Evolutionary conservation across 768 basidiomycete genomes (phyloP).

Genomic region (Tricholoma terreum): DNA sequence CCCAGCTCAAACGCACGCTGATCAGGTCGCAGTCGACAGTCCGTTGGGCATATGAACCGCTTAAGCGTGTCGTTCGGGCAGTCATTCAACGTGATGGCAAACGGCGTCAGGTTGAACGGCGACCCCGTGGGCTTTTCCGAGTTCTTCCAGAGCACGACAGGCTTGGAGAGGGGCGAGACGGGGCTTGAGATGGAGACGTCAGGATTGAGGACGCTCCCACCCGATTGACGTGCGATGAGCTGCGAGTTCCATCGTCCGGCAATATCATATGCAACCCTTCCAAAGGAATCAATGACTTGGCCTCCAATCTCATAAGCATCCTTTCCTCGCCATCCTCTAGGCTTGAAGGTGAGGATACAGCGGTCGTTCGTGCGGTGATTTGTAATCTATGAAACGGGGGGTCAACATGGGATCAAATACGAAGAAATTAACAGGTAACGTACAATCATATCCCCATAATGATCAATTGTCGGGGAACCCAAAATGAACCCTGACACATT

Average conservation of each 20-base stretch:
- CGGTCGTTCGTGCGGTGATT: conserved; percentile 90
- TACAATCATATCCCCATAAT: conserved; percentile 93
- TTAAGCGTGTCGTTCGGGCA: conserved; percentile 68
- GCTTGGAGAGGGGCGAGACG: conserved; percentile 38
- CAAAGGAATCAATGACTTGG: conserved; percentile 63
- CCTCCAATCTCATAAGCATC: conserved; percentile 94
- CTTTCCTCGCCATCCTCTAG: conserved; percentile 89
- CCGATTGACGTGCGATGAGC: conserved; percentile 77
- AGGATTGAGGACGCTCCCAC: conserved; percentile 62
- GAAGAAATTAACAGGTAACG: conserved; percentile 27
- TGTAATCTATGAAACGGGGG: conserved; percentile 47
- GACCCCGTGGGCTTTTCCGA: conserved; percentile 72
- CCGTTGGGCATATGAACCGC: conserved; percentile 80
- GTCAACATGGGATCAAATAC: neutral
- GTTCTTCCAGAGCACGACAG: conserved; percentile 86
- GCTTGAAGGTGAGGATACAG: conserved; percentile 92
- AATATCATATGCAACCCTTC: conserved; percentile 76
- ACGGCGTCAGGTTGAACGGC: conserved; percentile 95
- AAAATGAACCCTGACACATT: conserved; percentile 91
- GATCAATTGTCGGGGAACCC: conserved; percentile 84
- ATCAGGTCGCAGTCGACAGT: conserved; percentile 90
- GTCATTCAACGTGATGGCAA: conserved; percentile 89
- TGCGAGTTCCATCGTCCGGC: conserved; percentile 96
- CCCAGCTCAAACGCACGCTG: conserved; percentile 94
- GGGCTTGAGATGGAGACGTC: conserved; percentile 60